phyloP scores from a whole-genome alignment of 805 yeast genomes.

The Monosporozyma aquatica region DNA sequence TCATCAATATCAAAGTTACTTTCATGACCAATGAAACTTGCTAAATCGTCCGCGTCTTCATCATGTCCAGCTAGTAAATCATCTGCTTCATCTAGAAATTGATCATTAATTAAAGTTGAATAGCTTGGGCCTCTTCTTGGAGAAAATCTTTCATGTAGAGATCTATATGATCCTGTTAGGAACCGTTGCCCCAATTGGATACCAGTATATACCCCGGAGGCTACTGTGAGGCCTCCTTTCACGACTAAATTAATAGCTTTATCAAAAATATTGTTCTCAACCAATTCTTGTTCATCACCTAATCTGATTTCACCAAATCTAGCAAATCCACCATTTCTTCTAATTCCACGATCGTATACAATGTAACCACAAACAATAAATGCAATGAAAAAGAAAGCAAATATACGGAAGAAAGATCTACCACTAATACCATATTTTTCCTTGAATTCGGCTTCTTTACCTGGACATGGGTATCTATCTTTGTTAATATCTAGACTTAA shows the following conservation, averaged over 20 bases:
- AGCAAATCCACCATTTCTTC: slow-evolving; percentile 66
- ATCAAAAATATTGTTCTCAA: slow-evolving; percentile 57
- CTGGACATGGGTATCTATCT: slow-evolving; percentile 74
- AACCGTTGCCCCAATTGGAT: slow-evolving; percentile 15
- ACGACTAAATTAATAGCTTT: slow-evolving; percentile 50
- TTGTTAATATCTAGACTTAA: slow-evolving; percentile 51
- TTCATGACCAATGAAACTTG: slow-evolving; percentile 33
- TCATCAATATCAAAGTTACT: slow-evolving; percentile 31
- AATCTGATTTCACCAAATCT: slow-evolving; percentile 80
- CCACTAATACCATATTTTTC: slow-evolving; percentile 49
- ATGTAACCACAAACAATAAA: slow-evolving; percentile 54
- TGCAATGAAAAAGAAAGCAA: slow-evolving; percentile 46
- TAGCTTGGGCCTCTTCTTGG: slow-evolving; percentile 28
- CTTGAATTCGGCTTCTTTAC: slow-evolving; percentile 57
- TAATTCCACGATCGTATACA: slow-evolving; percentile 72
- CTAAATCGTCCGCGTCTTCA: slow-evolving; percentile 42
- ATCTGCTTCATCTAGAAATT: slow-evolving; percentile 31
- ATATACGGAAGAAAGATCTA: slow-evolving; percentile 41
- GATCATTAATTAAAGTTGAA: slow-evolving; percentile 26
- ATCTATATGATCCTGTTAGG: slow-evolving; percentile 8
- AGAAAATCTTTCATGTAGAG: slow-evolving; percentile 20
- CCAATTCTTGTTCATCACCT: slow-evolving; percentile 54
- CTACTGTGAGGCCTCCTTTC: slow-evolving; percentile 43
- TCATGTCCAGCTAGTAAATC: slow-evolving; percentile 33
- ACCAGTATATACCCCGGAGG: slow-evolving; percentile 32